phyloP scores from a whole-genome alignment of 164 flowering plant genomes.

The Hamamelis virginiana region DNA sequence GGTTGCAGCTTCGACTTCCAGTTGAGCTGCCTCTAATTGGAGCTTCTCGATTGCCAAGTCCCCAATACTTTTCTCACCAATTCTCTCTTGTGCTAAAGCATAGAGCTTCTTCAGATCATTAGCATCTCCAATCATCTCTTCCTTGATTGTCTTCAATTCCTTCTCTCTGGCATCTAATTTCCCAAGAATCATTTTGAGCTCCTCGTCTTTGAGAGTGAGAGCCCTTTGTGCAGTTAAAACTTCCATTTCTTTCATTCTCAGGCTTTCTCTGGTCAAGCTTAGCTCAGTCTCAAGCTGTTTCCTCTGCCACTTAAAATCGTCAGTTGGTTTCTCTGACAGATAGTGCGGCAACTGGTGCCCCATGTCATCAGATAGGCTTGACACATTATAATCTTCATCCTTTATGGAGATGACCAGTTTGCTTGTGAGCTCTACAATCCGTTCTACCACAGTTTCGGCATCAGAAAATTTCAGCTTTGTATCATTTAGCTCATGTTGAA shows the following conservation, averaged over 20 bases:
- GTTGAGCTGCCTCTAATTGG: constrained; percentile 70
- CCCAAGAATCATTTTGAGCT: constrained; percentile 43
- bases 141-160: constrained; percentile 49
- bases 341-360: constrained; percentile 8
- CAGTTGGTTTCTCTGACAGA: constrained; percentile 20
- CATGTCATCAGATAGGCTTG: constrained; percentile 4
- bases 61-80: constrained; percentile 51
- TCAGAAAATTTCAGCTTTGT: constrained; percentile 55
- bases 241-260: constrained; percentile 70
- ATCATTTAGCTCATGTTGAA: constrained; percentile 49
- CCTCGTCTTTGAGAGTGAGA: constrained; percentile 67
- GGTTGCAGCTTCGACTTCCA: constrained; percentile 85
- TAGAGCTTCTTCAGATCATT: constrained; percentile 50
- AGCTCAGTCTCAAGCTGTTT: constrained; percentile 67
- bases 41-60: constrained; percentile 81
- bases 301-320: constrained; percentile 30
- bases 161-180: constrained; percentile 52
- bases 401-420: constrained; percentile 43
- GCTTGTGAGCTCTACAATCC: constrained; percentile 61
- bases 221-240: constrained; percentile 57
- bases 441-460: constrained; percentile 64
- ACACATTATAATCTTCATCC: constrained; percentile 27
- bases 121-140: constrained; percentile 44
- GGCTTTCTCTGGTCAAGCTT: constrained; percentile 45
- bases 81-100: constrained; percentile 55